Base-by-base conservation (phyloP, 441 rosid species). In the Gossypium trilobum region DNA sequence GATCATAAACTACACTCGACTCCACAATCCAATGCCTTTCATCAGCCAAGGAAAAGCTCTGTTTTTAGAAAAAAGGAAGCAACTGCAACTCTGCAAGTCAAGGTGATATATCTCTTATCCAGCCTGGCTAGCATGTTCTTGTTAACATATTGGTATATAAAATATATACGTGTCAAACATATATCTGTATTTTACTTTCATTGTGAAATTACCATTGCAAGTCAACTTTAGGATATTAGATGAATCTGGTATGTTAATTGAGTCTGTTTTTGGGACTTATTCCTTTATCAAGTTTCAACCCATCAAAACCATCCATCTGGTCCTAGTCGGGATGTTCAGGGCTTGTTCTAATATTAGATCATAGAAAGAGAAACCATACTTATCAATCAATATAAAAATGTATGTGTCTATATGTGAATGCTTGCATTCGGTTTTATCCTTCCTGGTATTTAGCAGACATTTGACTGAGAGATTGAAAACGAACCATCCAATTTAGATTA, bases 401-500 rank as follows among this genome's bases (percentile, higher is more conserved):
- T 17, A 46, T 20, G 1, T 5, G 14, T 59, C 10, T 5, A 17
- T 0, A n/a, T 22, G 22, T 52, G 57, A 31, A 48, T n/a, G 46
- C 7, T 23, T 56, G 60, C 60, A 9, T n/a, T 23, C 59, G 29
- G 36, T 65, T 44, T 1, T 10, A 2, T 5, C 16, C 11, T 20
- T 46, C 73, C 73, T 31, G 25, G 29, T 29, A 55, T 69, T 9
- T 51, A 16, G 63, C 51, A 31, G 16, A 48, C 31, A 31, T 69
- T 69, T 54, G 73, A 69, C 73, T 55, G 33, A 5, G 5, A 16
- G 20, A 69, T 10, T 59, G 57, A 59, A 71, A 20, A 59, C 25
- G 52, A 60, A 72, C 68, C 74, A 59, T 44, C 67, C 56, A 71
- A 71, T 17, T 22, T 33, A 10, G 9, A 17, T 17, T 1, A 19